phyloP scores from a whole-genome alignment of 768 basidiomycete genomes.

The Steccherinum ochraceum region DNA sequence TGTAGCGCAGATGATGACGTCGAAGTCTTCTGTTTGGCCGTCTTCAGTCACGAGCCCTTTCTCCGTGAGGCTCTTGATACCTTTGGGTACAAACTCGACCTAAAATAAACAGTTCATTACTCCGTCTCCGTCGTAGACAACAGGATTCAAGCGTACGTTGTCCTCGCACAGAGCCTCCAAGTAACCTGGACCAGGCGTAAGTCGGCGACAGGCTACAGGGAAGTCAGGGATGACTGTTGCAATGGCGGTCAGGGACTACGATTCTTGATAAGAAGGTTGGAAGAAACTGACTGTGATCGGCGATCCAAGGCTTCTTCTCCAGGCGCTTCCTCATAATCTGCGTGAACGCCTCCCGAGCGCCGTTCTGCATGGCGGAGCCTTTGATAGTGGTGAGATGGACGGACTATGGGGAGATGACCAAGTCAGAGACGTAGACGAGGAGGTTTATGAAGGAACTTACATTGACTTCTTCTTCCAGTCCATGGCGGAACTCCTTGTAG shows the following conservation, averaged over 20 bases:
- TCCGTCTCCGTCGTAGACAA: too few species aligned
- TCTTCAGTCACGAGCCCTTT: constrained; percentile 53
- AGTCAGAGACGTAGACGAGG: neutral
- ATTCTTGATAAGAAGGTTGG: neutral
- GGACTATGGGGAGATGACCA: constrained; percentile 23
- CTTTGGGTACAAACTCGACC: constrained; percentile 47
- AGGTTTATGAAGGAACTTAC: constrained; percentile 27
- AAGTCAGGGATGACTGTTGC: constrained; percentile 52
- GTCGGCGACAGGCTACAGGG: constrained; percentile 50
- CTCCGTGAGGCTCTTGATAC: constrained; percentile 45
- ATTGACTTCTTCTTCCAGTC: constrained; percentile 44
- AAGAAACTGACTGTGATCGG: constrained; percentile 38
- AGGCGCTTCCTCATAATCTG: constrained; percentile 44
- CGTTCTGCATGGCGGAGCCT: constrained; percentile 31
- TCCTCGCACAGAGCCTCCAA: constrained; percentile 58
- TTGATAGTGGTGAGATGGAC: constrained; percentile 36
- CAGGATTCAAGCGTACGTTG: constrained; percentile 34
- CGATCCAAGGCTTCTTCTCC: constrained; percentile 54
- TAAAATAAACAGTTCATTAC: constrained; percentile 16
- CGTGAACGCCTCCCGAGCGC: constrained; percentile 30
- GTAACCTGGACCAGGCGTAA: constrained; percentile 65
- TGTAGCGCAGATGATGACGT: constrained; percentile 60
- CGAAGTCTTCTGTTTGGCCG: constrained; percentile 46
- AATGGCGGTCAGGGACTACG: constrained; percentile 2
- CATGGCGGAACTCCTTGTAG: constrained; percentile 42